Evolutionary conservation across 2,329 filamentous ascomycete species (phyloP), one percentile per base, ranked within the genome.

Genomic region (Monosporascus sp.): DNA sequence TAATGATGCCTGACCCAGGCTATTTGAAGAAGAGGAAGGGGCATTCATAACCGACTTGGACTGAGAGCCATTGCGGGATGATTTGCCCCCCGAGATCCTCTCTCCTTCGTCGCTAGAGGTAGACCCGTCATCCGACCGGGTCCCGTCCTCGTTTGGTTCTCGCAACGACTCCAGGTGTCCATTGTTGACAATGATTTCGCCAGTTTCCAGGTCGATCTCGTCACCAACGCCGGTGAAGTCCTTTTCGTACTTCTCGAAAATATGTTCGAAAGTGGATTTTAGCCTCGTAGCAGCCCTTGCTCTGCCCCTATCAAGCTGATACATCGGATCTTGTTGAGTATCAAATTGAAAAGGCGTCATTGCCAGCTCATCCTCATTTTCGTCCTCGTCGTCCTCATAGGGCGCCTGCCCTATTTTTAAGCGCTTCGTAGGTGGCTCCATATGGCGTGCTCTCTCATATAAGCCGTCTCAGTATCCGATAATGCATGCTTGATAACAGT

Each of bases 151-250:
- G 0, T 71, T 67, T 2, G 69, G 66, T 20, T 70, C 68, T 16
- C 64, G 55, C 65, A 72, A 82, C 75, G 59, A 80, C 49, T 81
- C 69, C 50, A 97, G 69, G 72, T 97, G 94, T 0, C 94, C 93
- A 76, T 96, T 94, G 70, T 97, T 82, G 52, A 97, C 85, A n/a
- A 96, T 79, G 47, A 97, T 85, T 54, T 89, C 78, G 51, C 90
- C 91, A 0, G 89, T 93, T 49, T 78, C 76, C 53, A 96, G 76
- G 69, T 97, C 90, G 63, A 97, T 91, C 72, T 96, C 91, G 69
- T 97, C 93, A 51, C 87, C 91, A 49, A 93, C 79, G 5, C 86
- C 88, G 2, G 85, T 84, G 64, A 96, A 96, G 67, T 97, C 88
- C 59, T 80, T 85, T 51, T 81, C 85, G 68, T 96, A 97, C 69